Conservation (phyloP, 306 rosid genomes). For the Dryas alaskensis region DNA sequence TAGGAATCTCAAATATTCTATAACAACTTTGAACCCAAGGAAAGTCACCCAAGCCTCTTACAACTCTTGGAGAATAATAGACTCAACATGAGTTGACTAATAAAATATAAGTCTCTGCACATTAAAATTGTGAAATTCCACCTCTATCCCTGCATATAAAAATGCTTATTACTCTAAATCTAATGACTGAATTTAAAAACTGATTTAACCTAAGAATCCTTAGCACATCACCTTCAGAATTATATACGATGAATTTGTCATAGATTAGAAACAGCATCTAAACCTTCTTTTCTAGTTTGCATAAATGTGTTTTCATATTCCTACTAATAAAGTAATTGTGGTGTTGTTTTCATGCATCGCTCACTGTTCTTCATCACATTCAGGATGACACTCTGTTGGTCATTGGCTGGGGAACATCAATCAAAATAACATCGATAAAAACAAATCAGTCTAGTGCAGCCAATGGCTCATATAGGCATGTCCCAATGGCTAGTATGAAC, state of each 20-base stretch:
- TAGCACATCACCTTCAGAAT: not conserved
- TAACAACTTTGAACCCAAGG: not conserved
- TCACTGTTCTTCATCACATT: slow-evolving; percentile 33
- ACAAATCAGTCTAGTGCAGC: slow-evolving; percentile 50
- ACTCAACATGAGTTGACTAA: not conserved
- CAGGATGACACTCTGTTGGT: slow-evolving; percentile 90
- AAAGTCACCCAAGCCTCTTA: not conserved
- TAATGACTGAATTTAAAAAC: not conserved
- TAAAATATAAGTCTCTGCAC: not conserved
- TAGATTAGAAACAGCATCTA: not conserved
- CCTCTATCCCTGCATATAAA: not conserved
- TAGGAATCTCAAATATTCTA: not conserved
- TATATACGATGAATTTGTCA: not conserved
- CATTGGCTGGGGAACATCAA: slow-evolving; percentile 97
- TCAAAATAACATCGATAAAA: slow-evolving; percentile 82
- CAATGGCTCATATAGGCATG: slow-evolving; percentile 62
- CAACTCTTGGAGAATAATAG: not conserved
- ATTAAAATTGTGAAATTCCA: not conserved
- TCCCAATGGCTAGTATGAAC: slow-evolving; percentile 61
- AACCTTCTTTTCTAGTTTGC: not conserved
- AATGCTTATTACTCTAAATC: not conserved
- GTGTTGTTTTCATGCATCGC: slow-evolving; percentile 22
- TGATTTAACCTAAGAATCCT: not conserved
- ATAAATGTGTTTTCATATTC: not conserved
- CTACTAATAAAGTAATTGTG: not conserved